These are phyloP conservation scores for Coemansia sp. DNA, from an alignment of 371 early-diverging fungal genomes.

Conservation along the genomic window DNA sequence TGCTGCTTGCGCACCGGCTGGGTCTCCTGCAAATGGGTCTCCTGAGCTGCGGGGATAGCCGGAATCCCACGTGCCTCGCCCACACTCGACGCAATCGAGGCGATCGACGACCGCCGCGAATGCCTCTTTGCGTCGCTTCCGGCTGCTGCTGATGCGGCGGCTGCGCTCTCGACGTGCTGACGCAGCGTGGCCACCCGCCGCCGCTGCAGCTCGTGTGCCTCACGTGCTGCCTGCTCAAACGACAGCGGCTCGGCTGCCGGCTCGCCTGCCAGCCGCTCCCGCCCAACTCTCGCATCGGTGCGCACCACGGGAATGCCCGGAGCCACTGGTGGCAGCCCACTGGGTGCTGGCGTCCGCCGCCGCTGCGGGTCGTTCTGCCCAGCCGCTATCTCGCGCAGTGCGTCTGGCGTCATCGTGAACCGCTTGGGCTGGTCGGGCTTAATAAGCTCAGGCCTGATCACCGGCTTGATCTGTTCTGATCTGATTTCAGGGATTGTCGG, in stretches of 20 bases:
- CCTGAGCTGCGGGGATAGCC: conserved; percentile 4
- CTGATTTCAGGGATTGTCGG: neutral
- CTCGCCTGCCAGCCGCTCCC: conserved; percentile 7
- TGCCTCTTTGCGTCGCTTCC: conserved; percentile 5
- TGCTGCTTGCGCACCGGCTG: neutral
- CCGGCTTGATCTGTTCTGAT: neutral
- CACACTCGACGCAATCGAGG: conserved; percentile 35
- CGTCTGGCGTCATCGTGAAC: conserved; percentile 47
- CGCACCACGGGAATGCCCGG: conserved; percentile 18
- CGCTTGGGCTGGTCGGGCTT: conserved; percentile 2
- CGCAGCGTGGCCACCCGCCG: conserved; percentile 48
- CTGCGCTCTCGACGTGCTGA: conserved; percentile 22
- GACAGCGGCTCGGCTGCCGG: neutral
- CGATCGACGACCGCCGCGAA: conserved; percentile 43
- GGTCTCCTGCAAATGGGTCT: neutral
- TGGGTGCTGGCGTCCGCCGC: conserved; percentile 5
- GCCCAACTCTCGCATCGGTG: neutral
- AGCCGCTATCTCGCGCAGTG: conserved; percentile 32
- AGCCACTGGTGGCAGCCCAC: conserved; percentile 32
- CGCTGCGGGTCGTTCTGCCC: conserved; percentile 2
- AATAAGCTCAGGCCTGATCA: neutral
- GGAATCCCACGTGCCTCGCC: conserved; percentile 43
- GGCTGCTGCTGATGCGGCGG: neutral
- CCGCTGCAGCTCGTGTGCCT: conserved; percentile 40
- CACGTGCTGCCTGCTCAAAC: conserved; percentile 15